These are phyloP conservation scores for Fusarium lateritium DNA, from an alignment of 2,329 filamentous ascomycete species.

Conservation along the genomic window DNA sequence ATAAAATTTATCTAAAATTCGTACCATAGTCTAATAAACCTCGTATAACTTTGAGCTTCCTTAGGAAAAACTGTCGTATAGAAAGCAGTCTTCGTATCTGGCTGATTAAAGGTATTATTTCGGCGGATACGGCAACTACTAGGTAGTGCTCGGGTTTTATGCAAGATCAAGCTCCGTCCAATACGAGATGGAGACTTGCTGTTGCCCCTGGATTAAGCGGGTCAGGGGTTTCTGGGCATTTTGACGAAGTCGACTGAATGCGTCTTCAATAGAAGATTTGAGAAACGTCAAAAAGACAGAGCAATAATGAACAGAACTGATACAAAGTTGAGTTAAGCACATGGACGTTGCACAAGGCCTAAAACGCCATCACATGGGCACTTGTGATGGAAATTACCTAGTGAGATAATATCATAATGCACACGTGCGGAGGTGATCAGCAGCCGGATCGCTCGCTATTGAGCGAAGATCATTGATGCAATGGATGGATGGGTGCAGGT, in stretches of 20 bases:
- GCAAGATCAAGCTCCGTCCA: conserved; percentile 34
- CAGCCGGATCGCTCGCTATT: conserved; percentile 25
- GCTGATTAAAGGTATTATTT: no score
- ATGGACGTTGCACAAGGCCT: conserved; percentile 8
- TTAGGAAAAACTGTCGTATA: no score
- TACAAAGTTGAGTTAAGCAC: neutral
- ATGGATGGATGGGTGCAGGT: neutral
- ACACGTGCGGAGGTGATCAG: conserved; percentile 38
- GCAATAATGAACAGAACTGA: neutral
- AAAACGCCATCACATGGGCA: conserved; percentile 20
- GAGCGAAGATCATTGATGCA: conserved; percentile 29
- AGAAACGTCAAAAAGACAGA: conserved; percentile 1
- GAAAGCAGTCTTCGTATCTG: no score
- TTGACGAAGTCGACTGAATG: neutral
- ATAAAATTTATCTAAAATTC: no score
- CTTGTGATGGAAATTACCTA: neutral
- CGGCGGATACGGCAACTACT: no score
- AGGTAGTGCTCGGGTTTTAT: conserved; percentile 25
- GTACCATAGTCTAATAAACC: no score
- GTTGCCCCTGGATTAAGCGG: conserved; percentile 37
- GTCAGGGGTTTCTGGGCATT: conserved; percentile 10
- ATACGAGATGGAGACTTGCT: conserved; percentile 36
- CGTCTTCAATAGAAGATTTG: neutral
- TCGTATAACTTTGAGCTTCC: no score
- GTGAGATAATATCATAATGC: neutral